Conservation (phyloP, 2,329 filamentous ascomycete species). For the Rhytidhysteron rufulum region DNA sequence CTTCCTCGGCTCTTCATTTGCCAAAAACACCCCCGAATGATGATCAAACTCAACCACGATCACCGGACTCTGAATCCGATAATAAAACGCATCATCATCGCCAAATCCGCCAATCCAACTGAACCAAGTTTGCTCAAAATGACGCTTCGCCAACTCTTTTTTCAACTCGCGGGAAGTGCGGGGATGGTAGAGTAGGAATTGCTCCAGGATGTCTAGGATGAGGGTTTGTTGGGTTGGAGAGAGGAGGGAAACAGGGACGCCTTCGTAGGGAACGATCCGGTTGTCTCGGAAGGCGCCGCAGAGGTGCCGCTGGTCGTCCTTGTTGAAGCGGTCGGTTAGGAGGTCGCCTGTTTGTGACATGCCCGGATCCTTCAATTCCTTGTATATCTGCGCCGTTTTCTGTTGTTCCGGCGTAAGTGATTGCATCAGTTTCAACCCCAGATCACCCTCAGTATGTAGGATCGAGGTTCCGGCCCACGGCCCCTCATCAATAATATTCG, state of each 20-base stretch:
- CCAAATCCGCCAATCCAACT: conserved; percentile 71
- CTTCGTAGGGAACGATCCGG: conserved; percentile 68
- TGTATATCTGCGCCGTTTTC: conserved; percentile 54
- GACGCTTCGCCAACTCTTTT: conserved; percentile 51
- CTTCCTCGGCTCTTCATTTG: conserved; percentile 67
- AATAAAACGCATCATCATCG: conserved; percentile 71
- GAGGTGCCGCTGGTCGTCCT: conserved; percentile 73
- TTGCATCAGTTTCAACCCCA: conserved; percentile 69
- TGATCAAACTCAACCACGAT: conserved; percentile 75
- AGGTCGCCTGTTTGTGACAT: conserved; percentile 56
- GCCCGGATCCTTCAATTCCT: conserved; percentile 56
- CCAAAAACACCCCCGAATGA: conserved; percentile 73
- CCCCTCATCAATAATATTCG: conserved; percentile 67
- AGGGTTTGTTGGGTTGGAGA: conserved; percentile 47
- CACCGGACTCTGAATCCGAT: conserved; percentile 71
- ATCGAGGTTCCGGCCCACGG: conserved; percentile 62
- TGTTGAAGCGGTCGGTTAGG: conserved; percentile 65
- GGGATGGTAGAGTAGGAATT: conserved; percentile 69
- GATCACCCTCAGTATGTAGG: conserved; percentile 58
- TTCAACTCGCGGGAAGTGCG: conserved; percentile 50
- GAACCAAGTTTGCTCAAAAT: conserved; percentile 71
- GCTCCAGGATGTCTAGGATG: conserved; percentile 56
- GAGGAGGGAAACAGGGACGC: conserved; percentile 54
- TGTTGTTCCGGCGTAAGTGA: conserved; percentile 49
- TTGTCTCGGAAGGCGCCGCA: conserved; percentile 79